phyloP scores from a whole-genome alignment of 768 basidiomycete species.

The Xanthoconium purpureum region DNA sequence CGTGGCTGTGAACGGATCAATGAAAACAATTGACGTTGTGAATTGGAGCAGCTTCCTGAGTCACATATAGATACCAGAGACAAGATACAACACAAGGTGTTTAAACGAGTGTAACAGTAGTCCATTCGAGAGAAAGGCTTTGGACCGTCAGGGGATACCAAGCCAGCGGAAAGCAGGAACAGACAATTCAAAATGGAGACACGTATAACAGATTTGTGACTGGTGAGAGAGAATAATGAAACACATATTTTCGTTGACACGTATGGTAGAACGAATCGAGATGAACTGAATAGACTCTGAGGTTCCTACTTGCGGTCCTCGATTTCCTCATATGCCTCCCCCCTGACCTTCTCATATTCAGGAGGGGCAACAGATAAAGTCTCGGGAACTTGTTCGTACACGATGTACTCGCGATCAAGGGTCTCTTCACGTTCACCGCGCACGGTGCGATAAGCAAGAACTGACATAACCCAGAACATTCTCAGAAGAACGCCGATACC shows the following conservation, averaged over 20 bases:
- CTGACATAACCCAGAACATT: constrained; percentile 72
- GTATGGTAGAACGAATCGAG: neutral
- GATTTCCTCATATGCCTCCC: constrained; percentile 9
- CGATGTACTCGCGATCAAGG: constrained; percentile 39
- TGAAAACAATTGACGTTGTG: too few relatives aligned
- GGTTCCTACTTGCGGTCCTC: constrained; percentile 18
- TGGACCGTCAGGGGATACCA: neutral
- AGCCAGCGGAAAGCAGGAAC: neutral
- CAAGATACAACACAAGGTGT: constrained; percentile 16
- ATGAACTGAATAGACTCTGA: neutral
- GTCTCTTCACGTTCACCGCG: constrained; percentile 43
- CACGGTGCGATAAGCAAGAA: constrained; percentile 59
- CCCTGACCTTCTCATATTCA: constrained; percentile 52
- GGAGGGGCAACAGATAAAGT: constrained; percentile 52
- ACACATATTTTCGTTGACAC: neutral
- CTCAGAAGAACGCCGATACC: constrained; percentile 79
- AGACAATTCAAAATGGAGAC: constrained; percentile 5
- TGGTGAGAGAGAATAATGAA: neutral
- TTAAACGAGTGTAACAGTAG: constrained; percentile 22
- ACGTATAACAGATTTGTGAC: neutral
- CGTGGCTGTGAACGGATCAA: too few relatives aligned
- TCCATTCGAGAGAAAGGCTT: constrained; percentile 6
- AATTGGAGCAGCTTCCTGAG: constrained; percentile 1
- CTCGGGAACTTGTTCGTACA: constrained; percentile 48
- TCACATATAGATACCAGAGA: neutral